phyloP scores from a whole-genome alignment of 2,329 filamentous ascomycete genomes.

The Cladosporium sp. region DNA sequence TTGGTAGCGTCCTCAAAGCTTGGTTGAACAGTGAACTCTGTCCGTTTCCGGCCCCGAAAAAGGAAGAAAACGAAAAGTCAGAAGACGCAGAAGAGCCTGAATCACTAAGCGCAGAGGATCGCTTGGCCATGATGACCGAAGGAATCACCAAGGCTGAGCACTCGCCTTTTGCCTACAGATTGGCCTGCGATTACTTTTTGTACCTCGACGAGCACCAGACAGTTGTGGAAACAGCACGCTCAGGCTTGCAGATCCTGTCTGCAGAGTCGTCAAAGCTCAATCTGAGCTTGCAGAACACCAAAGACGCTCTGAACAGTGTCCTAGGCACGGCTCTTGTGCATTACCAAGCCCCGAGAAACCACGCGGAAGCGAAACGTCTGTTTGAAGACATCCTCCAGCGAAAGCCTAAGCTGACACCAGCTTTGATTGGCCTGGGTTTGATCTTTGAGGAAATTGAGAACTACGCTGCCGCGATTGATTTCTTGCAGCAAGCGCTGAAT shows the following conservation, averaged over 20 bases:
- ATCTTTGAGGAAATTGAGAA: conserved; percentile 94
- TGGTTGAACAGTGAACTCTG: conserved; percentile 82
- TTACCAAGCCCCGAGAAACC: conserved; percentile 84
- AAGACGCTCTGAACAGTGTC: conserved; percentile 69
- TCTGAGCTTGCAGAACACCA: conserved; percentile 62
- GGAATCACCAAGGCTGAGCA: conserved; percentile 48
- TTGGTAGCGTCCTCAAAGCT: conserved; percentile 75
- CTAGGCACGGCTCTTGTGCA: conserved; percentile 87
- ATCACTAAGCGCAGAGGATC: conserved; percentile 67
- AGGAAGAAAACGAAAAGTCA: conserved; percentile 35
- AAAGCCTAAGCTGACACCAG: conserved; percentile 71
- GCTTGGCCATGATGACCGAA: conserved; percentile 71
- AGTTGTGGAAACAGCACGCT: conserved; percentile 73
- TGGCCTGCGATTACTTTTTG: conserved; percentile 80
- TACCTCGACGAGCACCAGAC: conserved; percentile 80
- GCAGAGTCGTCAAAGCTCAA: conserved; percentile 64
- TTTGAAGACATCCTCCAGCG: conserved; percentile 78
- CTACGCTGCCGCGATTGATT: conserved; percentile 74
- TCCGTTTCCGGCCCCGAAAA: conserved; percentile 63
- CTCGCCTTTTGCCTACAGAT: conserved; percentile 76
- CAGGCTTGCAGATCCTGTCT: conserved; percentile 60
- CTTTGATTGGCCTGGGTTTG: conserved; percentile 83
- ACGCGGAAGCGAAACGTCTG: conserved; percentile 78
- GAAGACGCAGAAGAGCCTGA: conserved; percentile 46
- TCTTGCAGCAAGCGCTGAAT: conserved; percentile 69